phyloP scores from a whole-genome alignment of 495 filamentous ascomycete genomes.

The Penicillium soppii region DNA sequence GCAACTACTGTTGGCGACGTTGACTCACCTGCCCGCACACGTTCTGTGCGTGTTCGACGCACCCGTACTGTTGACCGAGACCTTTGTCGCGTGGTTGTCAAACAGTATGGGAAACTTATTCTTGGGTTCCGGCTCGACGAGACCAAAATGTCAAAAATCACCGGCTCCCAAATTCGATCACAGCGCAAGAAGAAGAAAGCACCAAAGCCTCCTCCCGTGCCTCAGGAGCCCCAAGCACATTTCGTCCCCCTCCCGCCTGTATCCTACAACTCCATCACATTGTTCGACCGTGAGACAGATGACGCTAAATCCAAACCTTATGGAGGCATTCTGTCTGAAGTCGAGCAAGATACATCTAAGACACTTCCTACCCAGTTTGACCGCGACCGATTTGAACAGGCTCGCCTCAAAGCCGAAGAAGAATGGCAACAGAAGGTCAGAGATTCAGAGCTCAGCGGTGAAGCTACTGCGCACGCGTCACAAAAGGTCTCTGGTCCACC shows the following conservation, averaged over 20 bases:
- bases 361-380: constrained; percentile 80
- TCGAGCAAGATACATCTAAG: constrained; percentile 85
- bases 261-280: constrained; percentile 72
- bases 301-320: constrained; percentile 92
- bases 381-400: constrained; percentile 80
- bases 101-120: constrained; percentile 47
- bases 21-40: constrained; percentile 29
- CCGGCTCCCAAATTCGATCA: constrained; percentile 39
- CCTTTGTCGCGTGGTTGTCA: constrained; percentile 34
- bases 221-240: constrained; percentile 41
- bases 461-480: constrained; percentile 47
- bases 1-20: constrained; percentile 15
- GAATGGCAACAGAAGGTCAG: constrained; percentile 73
- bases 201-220: constrained; percentile 32
- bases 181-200: constrained; percentile 36
- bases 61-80: constrained; percentile 36
- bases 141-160: constrained; percentile 57
- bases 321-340: constrained; percentile 85
- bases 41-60: constrained; percentile 34
- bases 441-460: constrained; percentile 45
- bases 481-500: constrained; percentile 79
- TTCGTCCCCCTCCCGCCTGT: constrained; percentile 47
- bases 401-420: constrained; percentile 84
- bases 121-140: constrained; percentile 60
- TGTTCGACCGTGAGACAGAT: constrained; percentile 84